phyloP scores from a whole-genome alignment of 768 basidiomycete genomes.

The Pisolithus orientalis region DNA sequence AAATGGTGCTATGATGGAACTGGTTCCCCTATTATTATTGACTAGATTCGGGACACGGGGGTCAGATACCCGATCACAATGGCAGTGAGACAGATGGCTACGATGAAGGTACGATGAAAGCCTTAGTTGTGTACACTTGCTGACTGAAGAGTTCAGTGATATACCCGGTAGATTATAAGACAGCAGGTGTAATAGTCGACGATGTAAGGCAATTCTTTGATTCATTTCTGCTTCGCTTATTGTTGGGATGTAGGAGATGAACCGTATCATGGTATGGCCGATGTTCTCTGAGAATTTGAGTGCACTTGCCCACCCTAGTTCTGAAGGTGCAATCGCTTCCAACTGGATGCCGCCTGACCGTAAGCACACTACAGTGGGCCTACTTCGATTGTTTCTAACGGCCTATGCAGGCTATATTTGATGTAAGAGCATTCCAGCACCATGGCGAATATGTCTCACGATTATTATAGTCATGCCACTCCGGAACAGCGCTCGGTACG shows the following conservation, averaged over 20 bases:
- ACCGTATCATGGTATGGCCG: constrained; percentile 34
- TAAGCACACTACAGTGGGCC: constrained; percentile 9
- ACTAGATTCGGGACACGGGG: constrained; percentile 91
- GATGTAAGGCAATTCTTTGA: constrained; percentile 41
- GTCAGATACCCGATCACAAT: constrained; percentile 71
- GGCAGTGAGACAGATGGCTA: constrained; percentile 77
- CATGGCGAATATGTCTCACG: background rate
- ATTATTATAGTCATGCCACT: constrained; percentile 38
- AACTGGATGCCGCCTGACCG: constrained; percentile 61
- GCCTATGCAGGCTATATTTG: constrained; percentile 36
- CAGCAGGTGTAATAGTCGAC: constrained; percentile 72
- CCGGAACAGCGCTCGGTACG: constrained; percentile 41
- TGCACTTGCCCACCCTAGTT: background rate
- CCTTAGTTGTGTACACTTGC: background rate
- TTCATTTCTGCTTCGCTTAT: background rate
- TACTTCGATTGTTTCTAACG: background rate
- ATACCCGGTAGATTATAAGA: constrained; percentile 83
- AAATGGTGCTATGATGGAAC: background rate
- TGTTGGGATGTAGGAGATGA: constrained; percentile 27
- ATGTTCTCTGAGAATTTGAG: background rate
- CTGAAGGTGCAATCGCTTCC: constrained; percentile 47
- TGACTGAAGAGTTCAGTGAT: constrained; percentile 47
- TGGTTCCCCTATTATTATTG: background rate
- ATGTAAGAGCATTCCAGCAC: constrained; percentile 31
- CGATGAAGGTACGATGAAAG: constrained; percentile 58